Base-by-base conservation (phyloP, 2,329 filamentous ascomycete genomes). In the Pestalotiopsis sp. region DNA sequence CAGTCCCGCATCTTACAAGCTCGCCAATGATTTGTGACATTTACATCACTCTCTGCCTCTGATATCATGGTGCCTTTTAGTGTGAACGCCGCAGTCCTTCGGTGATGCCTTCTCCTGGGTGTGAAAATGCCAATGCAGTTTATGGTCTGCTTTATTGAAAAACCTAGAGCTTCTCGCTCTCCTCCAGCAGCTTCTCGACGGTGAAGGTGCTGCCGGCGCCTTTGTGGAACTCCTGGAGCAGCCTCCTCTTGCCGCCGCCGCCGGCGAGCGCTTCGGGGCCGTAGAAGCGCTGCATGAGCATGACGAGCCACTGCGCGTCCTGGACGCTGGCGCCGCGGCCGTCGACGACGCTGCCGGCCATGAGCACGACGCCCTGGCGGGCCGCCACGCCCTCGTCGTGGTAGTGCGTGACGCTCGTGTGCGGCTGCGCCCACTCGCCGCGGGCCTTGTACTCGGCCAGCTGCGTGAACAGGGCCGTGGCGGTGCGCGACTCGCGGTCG, bases 221-320 rank as follows among this genome's bases (percentile, higher is more conserved):
- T 25, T 83, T 85, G 0, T 88, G 91, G 80, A 99, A 99, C 86
- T 91, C 91, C 79, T 94, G 90, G 77, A 98, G 80, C 77, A 99
- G 78, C 80, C 87, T 87, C 77, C 86, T 89, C 82, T 92, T 91
- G 72, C 88, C 87, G 70, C 86, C 85, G 1, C 81, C 84, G 73
- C 90, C 90, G 78, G 89, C 87, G 71, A 85, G 82, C 66, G 84
- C 84, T 70, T 80, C 78, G 60, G 74, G 75, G 6, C 91, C 89
- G 77, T 99, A 99, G 80, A 99, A 99, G 77, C 94, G 90, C 84
- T 99, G 96, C 82, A 99, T 83, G 74, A 94, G 96, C 89, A 98
- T 93, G 64, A 97, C 85, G 74, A 99, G 82, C 91, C 93, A 98
- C 80, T 91, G 91, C n/a, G 92, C 95, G 77, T 97, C 92, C 66